Conservation (phyloP, 495 filamentous ascomycete genomes). For the Aspergillus biplanus region DNA sequence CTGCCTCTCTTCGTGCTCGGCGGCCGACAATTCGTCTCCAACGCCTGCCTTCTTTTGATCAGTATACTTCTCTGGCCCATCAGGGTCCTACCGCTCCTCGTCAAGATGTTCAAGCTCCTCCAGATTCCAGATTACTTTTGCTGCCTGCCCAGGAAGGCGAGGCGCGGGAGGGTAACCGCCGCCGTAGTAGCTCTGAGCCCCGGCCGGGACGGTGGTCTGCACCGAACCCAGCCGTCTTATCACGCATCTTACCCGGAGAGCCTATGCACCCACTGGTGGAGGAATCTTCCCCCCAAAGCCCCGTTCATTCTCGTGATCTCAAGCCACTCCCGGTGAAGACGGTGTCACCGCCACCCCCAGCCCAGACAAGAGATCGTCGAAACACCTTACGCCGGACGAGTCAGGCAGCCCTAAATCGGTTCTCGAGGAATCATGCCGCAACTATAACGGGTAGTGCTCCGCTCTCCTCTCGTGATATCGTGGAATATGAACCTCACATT, state of each 20-base stretch:
- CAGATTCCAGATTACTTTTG: constrained; percentile 6
- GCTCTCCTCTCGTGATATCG: constrained; percentile 17
- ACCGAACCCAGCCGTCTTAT: constrained; percentile 33
- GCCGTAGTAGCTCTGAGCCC: constrained; percentile 53
- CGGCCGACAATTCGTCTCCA: constrained; percentile 47
- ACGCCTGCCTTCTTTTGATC: constrained; percentile 37
- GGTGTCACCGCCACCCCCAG: constrained; percentile 18
- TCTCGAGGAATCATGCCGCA: constrained; percentile 41
- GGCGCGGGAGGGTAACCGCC: constrained; percentile 36
- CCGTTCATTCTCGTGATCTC: background rate
- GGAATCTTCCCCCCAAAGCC: constrained; percentile 30
- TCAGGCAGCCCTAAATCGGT: constrained; percentile 36
- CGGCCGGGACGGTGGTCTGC: constrained; percentile 45
- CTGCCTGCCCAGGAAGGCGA: constrained; percentile 36
- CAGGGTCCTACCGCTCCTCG: constrained; percentile 10
- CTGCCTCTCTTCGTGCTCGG: constrained; percentile 32
- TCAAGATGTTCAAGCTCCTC: constrained; percentile 17
- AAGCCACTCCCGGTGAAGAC: constrained; percentile 15
- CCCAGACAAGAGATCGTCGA: constrained; percentile 27
- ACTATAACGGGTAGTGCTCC: constrained; percentile 37
- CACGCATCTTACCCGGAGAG: constrained; percentile 35
- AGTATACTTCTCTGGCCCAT: constrained; percentile 11
- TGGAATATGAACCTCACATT: constrained; percentile 60
- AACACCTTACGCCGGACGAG: constrained; percentile 40
- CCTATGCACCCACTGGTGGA: constrained; percentile 47